Evolutionary conservation across 1,139 yeast genomes (phyloP), one percentile per base, ranked within the genome.

Genomic region (Zygoascus meyerae): DNA sequence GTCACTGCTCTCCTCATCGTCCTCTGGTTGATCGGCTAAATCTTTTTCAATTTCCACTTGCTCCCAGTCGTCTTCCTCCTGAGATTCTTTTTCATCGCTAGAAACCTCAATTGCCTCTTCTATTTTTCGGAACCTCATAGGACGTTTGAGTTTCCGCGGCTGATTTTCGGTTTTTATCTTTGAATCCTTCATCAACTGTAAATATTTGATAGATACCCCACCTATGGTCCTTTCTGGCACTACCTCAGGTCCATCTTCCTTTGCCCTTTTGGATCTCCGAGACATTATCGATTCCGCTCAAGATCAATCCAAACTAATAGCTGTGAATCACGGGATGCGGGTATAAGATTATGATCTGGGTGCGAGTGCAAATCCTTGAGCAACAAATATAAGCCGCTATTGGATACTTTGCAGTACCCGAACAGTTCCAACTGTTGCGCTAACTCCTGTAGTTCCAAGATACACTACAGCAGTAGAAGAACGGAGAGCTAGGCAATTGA

Each of bases 31-130:
- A 64, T 69, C 55, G 34, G 66, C 70, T 5, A 70, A 71, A 48
- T 73, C 75, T 42, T 60, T 21, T 11, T 51, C 50, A 44, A 52
- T 48, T 11, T 61, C 60, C 34, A 55, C 58, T 44, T 57, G 62
- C 45, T 54, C 69, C 64, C 69, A 55, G 34, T 66, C 70, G 5
- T 70, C 71, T 48, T 73, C 75, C 42, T 60, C 66, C 2, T 64
- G 68, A 5, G n/a, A 11, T n/a, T 31, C 33, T 11, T 35, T 14
- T 11, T 35, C 39, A 17, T 18, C 16, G 11, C 30, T 15, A 17
- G 30, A 35, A 12, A 11, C n/a, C 14, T 21, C 7, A 14, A 10
- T 35, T 14, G 18, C n/a, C 29, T 21, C 12, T 6, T n/a, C 14
- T 12, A 11, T 17, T 29, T 21, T 21, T 17, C 30, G 39, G 39